A percentile compares a stretch with the other conserved stretches of the same genome.
Evolutionary conservation across 2,329 filamentous ascomycete genomes (phyloP).

Genomic region (Penicillium sp.): DNA sequence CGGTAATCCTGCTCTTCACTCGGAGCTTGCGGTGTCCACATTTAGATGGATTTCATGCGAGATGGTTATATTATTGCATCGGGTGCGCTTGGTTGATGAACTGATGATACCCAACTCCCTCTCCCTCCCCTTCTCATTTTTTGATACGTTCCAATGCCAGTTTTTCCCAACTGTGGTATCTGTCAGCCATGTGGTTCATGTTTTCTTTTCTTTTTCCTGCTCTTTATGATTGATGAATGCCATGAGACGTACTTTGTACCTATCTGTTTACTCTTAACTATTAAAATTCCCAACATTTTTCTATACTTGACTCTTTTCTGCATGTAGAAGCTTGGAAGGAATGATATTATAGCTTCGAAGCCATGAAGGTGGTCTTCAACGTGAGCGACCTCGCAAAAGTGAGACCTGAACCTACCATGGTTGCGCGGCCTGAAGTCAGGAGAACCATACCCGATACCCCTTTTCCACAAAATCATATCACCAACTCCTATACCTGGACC

Average conservation of each 20-base stretch:
- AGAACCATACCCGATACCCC: too few relatives aligned
- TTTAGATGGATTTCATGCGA: conserved; percentile 7
- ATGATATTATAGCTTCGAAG: too few relatives aligned
- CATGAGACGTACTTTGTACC: conserved; percentile 2
- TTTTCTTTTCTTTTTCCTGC: not conserved
- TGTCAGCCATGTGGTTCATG: not conserved
- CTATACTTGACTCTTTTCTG: not conserved
- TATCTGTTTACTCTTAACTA: not conserved
- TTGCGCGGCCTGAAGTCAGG: too few relatives aligned
- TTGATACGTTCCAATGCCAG: not conserved
- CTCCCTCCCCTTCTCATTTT: not conserved
- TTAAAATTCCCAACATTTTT: not conserved
- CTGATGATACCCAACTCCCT: conserved; percentile 18
- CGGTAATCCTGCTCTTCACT: conserved; percentile 13
- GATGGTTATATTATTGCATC: conserved; percentile 17
- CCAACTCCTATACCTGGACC: too few relatives aligned
- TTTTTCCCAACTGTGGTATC: not conserved
- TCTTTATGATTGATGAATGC: conserved; percentile 19
- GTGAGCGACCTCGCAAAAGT: too few relatives aligned
- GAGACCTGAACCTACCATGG: too few relatives aligned
- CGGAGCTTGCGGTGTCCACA: not conserved
- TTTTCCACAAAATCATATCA: too few relatives aligned
- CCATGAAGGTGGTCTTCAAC: too few relatives aligned
- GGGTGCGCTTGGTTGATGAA: conserved; percentile 13
- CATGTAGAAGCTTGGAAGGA: too few relatives aligned